Evolutionary conservation across 106 monocot species (phyloP), one percentile per base, ranked within the genome.

Genomic region (Phalaenopsis aphrodite): DNA sequence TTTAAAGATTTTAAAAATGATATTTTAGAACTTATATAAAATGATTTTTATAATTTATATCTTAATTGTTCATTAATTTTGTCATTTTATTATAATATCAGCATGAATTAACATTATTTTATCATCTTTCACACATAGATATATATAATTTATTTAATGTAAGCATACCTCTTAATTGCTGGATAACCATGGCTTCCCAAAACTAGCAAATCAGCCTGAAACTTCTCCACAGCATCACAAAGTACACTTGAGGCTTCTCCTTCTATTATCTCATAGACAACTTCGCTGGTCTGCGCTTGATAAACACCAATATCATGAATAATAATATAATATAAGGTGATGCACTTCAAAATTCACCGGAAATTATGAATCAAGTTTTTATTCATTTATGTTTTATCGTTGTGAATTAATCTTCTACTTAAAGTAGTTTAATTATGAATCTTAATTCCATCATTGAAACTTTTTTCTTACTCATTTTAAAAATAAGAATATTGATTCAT

Each of bases 151-250:
- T 30, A 30, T 30, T 30, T 30, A 30, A 30, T 30, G 30, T 30
- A 30, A 0, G 30, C 30, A 30, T 14, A 82, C 77, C 77, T 77
- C 11, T 55, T 77, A 2, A 77, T 36, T 24, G 77, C 52, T 10
- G n/a, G 24, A 55, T 77, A 55, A 16, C 77, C 77, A 52, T 55
- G 24, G 55, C 30, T 52, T 21, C 77, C 77, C 77, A 77, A 8
- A 49, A 77, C 55, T 5, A 77, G 55, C 77, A 55, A 19, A 17
- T 55, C 77, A 24, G 77, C 77, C 1, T 77, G 55, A 77, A 14
- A 52, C 14, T 30, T 55, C 36, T 30, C 77, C 0, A 37, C 77
- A 52, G 77, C 55, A 10, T 55, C 77, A 55, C 77, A 77, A 24
- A 77, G 55, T 24, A 30, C 77, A 15, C 8, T 48, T 5, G 19